These are phyloP conservation scores for Kluyveromyces sp. DNA, from an alignment of 1,139 yeast species.

Conservation along the genomic window DNA sequence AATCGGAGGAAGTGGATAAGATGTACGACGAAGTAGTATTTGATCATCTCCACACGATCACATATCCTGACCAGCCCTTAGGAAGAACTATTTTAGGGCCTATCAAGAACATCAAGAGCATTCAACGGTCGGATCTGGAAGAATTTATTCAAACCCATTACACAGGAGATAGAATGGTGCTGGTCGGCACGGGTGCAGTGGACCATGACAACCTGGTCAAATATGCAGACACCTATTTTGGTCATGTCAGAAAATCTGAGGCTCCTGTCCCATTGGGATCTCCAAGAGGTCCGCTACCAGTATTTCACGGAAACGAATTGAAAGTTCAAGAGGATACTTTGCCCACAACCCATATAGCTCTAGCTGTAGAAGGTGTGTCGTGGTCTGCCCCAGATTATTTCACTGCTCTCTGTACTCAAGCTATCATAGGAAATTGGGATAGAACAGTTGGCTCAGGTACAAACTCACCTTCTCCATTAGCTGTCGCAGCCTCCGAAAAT, in stretches of 20 bases:
- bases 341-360: conserved; percentile 86
- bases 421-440: conserved; percentile 96
- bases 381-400: conserved; percentile 97
- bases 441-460: conserved; percentile 76
- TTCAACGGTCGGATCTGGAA: conserved; percentile 67
- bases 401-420: conserved; percentile 93
- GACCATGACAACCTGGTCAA: conserved; percentile 77
- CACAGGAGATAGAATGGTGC: conserved; percentile 95
- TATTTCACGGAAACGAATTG: conserved; percentile 79
- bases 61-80: conserved; percentile 82
- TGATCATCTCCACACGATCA: conserved; percentile 91
- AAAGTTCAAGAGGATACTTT: conserved; percentile 74
- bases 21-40: conserved; percentile 98
- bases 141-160: conserved; percentile 80
- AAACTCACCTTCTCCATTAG: conserved; percentile 69
- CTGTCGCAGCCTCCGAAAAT: conserved; percentile 59
- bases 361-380: conserved; percentile 96
- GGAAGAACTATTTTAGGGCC: conserved; percentile 99
- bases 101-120: conserved; percentile 74
- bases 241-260: conserved; percentile 58
- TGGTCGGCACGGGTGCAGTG: conserved; percentile 92
- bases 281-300: conserved; percentile 68
- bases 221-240: conserved; percentile 70
- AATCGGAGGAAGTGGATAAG: conserved; percentile 95
- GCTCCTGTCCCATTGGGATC: conserved; percentile 61